These are phyloP conservation scores for Cutaneotrichosporon spelunceum DNA, from an alignment of 1,284 basidiomycete genomes.

Conservation along the genomic window DNA sequence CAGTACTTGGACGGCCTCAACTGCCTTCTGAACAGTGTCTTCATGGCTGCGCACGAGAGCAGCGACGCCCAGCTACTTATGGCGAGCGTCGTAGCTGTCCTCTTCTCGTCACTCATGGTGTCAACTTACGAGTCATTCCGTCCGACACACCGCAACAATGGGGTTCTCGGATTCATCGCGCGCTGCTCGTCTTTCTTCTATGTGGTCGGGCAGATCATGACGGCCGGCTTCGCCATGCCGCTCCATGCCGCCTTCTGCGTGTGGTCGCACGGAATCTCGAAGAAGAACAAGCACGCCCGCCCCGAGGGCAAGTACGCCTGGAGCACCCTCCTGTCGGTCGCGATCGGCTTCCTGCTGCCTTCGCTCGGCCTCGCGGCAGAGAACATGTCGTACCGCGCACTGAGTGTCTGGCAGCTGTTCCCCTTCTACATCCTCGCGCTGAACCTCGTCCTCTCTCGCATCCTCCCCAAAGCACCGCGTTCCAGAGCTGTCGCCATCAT, in stretches of 20 bases:
- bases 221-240: slow-evolving; percentile 15
- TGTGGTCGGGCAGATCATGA: slow-evolving; percentile 17
- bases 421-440: slow-evolving; percentile 17
- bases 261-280: neutral
- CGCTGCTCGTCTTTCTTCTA: slow-evolving; percentile 12
- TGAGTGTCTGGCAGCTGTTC: slow-evolving; percentile 23
- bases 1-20: slow-evolving; percentile 10
- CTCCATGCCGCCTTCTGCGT: slow-evolving; percentile 10
- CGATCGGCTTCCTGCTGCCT: slow-evolving; percentile 8
- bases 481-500: slow-evolving; percentile 7
- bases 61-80: slow-evolving; percentile 10
- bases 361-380: slow-evolving; percentile 3
- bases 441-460: slow-evolving; percentile 12
- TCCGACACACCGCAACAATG: slow-evolving; percentile 5
- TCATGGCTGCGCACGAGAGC: slow-evolving; percentile 6
- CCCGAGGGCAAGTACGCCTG: slow-evolving; percentile 16
- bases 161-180: neutral
- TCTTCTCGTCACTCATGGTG: slow-evolving; percentile 8
- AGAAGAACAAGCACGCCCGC: neutral
- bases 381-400: slow-evolving; percentile 8
- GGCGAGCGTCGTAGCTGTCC: slow-evolving; percentile 12
- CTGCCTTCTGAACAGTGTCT: slow-evolving; percentile 17
- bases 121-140: slow-evolving; percentile 17
- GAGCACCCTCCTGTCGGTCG: slow-evolving; percentile 9
- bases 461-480: slow-evolving; percentile 5